Evolutionary conservation across 345 rosid species (phyloP), one percentile per base, ranked within the genome.

Genomic region (Hevea brasiliensis): DNA sequence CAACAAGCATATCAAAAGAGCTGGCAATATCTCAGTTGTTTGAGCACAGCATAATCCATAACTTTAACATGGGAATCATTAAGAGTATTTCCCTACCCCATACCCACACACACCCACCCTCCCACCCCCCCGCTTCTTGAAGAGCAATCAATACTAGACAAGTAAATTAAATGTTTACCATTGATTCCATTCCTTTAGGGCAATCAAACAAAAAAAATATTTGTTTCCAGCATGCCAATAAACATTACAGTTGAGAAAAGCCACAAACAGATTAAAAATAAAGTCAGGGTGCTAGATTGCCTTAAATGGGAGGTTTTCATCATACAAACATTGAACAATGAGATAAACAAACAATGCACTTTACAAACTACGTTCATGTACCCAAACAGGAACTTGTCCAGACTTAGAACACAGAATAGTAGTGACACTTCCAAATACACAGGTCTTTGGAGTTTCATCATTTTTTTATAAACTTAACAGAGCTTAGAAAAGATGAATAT

Each of bases 351-450:
- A 61, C 77, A 74, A 86, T 51, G 73, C 81, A 76, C 82, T 84
- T 80, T 84, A 84, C 87, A 86, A 82, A 54, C 80, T 23, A 21
- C 37, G 37, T 71, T 64, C 82, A 81, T 51, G 78, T 7, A 10
- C 42, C 4, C 3, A 32, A 73, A 61, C 81, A 76, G 76, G 77
- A 61, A 70, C 72, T 78, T 42, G 74, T 74, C 72, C 72, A 42
- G 63, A 72, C 79, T 74, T 50, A n/a, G 3, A 14, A 29, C 67
- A 73, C 23, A n/a, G 53, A 40, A 73, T 54, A 54, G 40, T 15
- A 59, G 68, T 35, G 17, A 13, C 77, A 71, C 79, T 60, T 71
- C 55, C 78, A 75, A 72, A 79, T 71, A 17, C 74, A 53, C 6
- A 65, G 54, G 80, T 62, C 68, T 70, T 70, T 29, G 67, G 61